A percentile compares a stretch with the other conserved stretches of the same genome.
phyloP scores from a whole-genome alignment of 225 moss, liverwort and hornwort genomes.

The Takakia lepidozioides region DNA sequence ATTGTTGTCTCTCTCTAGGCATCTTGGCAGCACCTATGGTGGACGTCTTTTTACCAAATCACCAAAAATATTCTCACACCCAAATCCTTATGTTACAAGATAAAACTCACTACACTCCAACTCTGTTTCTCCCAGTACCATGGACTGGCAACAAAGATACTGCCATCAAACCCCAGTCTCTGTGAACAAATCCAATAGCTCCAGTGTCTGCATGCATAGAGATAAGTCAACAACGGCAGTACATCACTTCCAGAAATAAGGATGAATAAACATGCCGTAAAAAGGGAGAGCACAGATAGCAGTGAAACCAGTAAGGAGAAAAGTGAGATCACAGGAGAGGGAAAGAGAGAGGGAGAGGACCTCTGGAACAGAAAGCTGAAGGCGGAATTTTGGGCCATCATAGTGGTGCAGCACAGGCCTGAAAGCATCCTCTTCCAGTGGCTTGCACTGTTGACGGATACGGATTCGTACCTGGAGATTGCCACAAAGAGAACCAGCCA shows the following conservation, averaged over 20 bases:
- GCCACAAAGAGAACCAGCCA: too few relatives aligned
- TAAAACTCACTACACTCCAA: background rate
- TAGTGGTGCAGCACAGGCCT: constrained; percentile 95
- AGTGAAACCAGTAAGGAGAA: background rate
- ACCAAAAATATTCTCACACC: constrained; percentile 5
- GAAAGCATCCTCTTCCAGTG: constrained; percentile 92
- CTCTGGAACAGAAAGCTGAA: constrained; percentile 97
- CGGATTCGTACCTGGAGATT: constrained; percentile 74
- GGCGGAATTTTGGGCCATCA: constrained; percentile 97
- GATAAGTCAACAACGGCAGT: too few relatives aligned
- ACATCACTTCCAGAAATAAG: too few relatives aligned
- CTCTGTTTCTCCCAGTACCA: background rate
- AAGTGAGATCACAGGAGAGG: background rate
- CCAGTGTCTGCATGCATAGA: constrained; percentile 34
- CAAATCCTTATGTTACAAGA: background rate
- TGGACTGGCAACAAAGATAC: background rate
- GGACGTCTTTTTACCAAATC: constrained; percentile 1
- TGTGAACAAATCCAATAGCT: constrained; percentile 51
- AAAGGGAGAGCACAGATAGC: background rate
- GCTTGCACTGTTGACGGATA: constrained; percentile 81
- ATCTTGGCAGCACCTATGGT: background rate
- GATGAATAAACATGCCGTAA: too few relatives aligned
- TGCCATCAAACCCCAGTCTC: constrained; percentile 24
- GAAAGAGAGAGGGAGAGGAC: constrained; percentile 17
- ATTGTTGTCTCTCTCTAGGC: too few relatives aligned